Base-by-base conservation (phyloP, 257 asterid species). In the Dorcoceras hygrometricum region DNA sequence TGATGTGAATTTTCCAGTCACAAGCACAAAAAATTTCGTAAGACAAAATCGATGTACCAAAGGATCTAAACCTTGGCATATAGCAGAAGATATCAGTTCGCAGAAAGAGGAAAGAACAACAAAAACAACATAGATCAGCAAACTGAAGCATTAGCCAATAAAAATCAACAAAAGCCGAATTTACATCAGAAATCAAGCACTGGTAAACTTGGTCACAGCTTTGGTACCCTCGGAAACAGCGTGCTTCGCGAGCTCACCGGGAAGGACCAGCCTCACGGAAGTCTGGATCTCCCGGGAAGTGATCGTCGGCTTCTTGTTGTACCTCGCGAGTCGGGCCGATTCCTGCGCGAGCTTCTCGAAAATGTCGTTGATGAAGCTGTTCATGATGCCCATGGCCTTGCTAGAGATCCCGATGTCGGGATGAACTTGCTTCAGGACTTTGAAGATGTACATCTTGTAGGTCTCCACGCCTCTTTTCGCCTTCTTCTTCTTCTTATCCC, bases 341-440 rank as follows among this genome's bases (percentile, higher is more conserved):
- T 82, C 95, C 71, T 77, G 86, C 4, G 69, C 83, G 0, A 78
- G 75, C 67, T 86, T 86, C 80, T 86, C 89, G 8, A 86, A 86
- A 4, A 86, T 86, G 65, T 86, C 93, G 23, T 83, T 83, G 68
- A 86, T 86, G 75, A 86, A 86, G 31, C 86, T 84, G 84, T 86
- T 86, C 94, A 86, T 86, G 60, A 86, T 86, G 0, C 94, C 94
- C 94, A 84, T 86, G 2, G 94, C 90, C 24, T 86, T 86, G 88
- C 90, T 86, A 19, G 94, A 86, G 71, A 86, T 84, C 4, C 94
- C 90, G 19, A 86, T 86, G 61, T 86, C 94, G 0, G 90, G 94
- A 18, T 86, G 94, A 12, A 86, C 94, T 59, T 86, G 90, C 71
- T 86, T 86, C 71, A 86, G 68, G 20, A 86, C 93, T 76, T 83